Conservation (phyloP, 2,329 filamentous ascomycete species). For the Aspergillus sp. region DNA sequence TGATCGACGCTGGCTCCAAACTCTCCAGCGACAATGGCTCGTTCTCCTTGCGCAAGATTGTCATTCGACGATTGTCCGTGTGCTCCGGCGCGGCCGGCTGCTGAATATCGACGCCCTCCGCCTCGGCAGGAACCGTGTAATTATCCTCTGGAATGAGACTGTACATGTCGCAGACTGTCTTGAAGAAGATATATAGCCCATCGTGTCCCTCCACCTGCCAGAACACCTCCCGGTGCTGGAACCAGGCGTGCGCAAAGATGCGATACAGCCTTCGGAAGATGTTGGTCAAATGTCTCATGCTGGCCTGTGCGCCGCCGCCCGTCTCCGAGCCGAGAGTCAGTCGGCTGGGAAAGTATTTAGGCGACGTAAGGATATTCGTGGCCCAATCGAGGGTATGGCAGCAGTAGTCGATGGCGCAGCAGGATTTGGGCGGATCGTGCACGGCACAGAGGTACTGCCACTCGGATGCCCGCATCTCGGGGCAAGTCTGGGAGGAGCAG, state of each 20-base stretch:
- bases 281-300: constrained; percentile 74
- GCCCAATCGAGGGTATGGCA: constrained; percentile 99
- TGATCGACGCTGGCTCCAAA: constrained; percentile 52
- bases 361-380: constrained; percentile 87
- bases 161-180: constrained; percentile 92
- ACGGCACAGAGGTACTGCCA: constrained; percentile 99
- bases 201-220: constrained; percentile 89
- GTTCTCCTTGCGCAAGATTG: constrained; percentile 39
- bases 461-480: constrained; percentile 97
- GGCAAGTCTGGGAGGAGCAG: constrained; percentile 85
- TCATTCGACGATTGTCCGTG: constrained; percentile 34
- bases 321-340: constrained; percentile 59
- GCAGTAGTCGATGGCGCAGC: constrained; percentile 98
- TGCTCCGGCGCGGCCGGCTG: constrained; percentile 26
- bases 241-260: constrained; percentile 99
- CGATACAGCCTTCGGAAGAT: constrained; percentile 92
- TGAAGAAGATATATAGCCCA: constrained; percentile 96
- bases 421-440: constrained; percentile 93
- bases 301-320: constrained; percentile 45
- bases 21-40: constrained; percentile 28
- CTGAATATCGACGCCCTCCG: constrained; percentile 72
- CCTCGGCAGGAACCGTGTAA: constrained; percentile 91
- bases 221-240: constrained; percentile 92
- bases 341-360: constrained; percentile 91
- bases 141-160: constrained; percentile 88